Evolutionary conservation across 2,329 filamentous ascomycete genomes (phyloP).

Genomic region (Claviceps sp.): DNA sequence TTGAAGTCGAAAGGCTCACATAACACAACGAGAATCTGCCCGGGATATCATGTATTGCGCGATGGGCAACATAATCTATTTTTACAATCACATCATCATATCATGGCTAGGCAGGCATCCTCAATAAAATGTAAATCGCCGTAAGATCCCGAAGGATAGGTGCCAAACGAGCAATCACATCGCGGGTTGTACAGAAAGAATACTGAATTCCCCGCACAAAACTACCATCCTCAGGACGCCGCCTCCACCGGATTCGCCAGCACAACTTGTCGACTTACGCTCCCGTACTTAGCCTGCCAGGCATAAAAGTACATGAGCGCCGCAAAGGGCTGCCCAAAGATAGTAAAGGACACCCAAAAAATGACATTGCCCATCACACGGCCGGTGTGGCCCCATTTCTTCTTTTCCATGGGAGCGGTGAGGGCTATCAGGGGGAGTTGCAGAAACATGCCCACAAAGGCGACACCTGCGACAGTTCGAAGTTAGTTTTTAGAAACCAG

Average conservation of each 20-base stretch:
- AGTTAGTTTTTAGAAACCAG: not conserved
- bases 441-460: conserved; percentile 85
- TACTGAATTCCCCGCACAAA: not conserved
- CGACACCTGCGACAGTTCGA: conserved; percentile 49
- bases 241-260: not conserved
- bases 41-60: no score
- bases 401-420: conserved; percentile 68
- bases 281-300: conserved; percentile 96
- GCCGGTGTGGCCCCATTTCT: conserved; percentile 55
- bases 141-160: no score
- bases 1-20: no score
- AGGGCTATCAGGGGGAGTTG: conserved; percentile 79
- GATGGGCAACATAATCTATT: no score
- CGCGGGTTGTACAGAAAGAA: no score
- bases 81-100: no score
- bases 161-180: no score
- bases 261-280: conserved; percentile 41
- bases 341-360: conserved; percentile 93
- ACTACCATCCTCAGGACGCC: not conserved
- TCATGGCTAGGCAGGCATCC: no score
- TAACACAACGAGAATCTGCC: no score
- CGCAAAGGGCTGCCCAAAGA: conserved; percentile 87
- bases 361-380: conserved; percentile 81
- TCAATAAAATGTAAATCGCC: no score
- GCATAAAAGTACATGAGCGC: conserved; percentile 93